Evolutionary conservation across 1,284 basidiomycete genomes (phyloP).

Genomic region (Moesziomyces aphidis): DNA sequence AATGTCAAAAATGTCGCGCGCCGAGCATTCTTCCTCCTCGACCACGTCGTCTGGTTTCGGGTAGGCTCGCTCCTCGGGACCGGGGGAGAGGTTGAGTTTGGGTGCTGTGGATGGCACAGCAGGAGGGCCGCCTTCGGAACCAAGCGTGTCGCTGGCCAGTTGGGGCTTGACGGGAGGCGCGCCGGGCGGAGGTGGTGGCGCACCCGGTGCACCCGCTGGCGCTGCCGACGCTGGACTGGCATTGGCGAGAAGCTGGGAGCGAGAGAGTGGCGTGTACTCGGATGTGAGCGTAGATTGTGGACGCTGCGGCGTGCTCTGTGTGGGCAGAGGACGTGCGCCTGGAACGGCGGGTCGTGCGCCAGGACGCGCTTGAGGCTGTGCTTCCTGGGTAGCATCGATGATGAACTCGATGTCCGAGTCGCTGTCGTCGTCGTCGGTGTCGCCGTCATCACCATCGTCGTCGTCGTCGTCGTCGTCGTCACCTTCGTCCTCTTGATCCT

Average conservation of each 20-base stretch:
- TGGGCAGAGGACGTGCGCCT: constrained; percentile 21
- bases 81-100: constrained; percentile 49
- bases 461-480: constrained; percentile 66
- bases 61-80: constrained; percentile 53
- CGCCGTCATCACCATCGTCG: constrained; percentile 48
- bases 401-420: constrained; percentile 69
- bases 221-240: constrained; percentile 34
- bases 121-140: constrained; percentile 59
- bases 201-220: constrained; percentile 19
- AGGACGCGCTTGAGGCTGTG: constrained; percentile 41
- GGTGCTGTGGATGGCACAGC: constrained; percentile 57
- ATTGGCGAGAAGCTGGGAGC: constrained; percentile 71
- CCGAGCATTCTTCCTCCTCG: constrained; percentile 65
- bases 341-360: constrained; percentile 37
- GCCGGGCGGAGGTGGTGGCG: constrained; percentile 8
- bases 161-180: constrained; percentile 16
- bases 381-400: constrained; percentile 62
- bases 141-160: constrained; percentile 4
- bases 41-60: constrained; percentile 62
- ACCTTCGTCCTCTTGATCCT: constrained; percentile 67
- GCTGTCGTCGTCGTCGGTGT: constrained; percentile 69
- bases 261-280: constrained; percentile 87
- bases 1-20: constrained; percentile 79
- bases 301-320: constrained; percentile 39
- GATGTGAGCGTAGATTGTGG: constrained; percentile 79